Percentiles rank a stretch among this genome's conserved stretches.
These are phyloP conservation scores for Colletotrichum sp. DNA, from an alignment of 2,329 filamentous ascomycete genomes.

Conservation along the genomic window DNA sequence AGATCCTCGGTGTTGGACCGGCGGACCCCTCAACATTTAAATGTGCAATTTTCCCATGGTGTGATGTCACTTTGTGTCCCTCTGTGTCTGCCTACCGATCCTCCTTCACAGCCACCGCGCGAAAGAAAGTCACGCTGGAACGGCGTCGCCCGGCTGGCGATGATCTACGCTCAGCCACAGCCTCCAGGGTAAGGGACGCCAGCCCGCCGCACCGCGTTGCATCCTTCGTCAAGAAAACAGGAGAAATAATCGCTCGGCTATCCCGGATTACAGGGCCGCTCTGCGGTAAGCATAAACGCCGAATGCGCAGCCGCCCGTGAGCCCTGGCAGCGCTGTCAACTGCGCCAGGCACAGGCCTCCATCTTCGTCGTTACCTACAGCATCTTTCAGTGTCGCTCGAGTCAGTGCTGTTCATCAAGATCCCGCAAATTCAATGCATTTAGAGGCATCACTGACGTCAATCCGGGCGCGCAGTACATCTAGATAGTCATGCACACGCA, in stretches of 20 bases:
- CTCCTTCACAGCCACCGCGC: slow-evolving; percentile 11
- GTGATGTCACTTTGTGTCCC: background rate
- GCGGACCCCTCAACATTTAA: background rate
- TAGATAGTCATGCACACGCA: background rate
- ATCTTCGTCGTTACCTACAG: background rate
- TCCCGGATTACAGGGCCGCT: background rate
- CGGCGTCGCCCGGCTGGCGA: background rate
- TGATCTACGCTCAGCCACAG: slow-evolving; percentile 17
- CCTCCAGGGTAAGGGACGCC: background rate
- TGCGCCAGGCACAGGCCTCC: background rate
- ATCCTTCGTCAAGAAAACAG: background rate
- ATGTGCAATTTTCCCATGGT: background rate
- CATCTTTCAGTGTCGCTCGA: background rate
- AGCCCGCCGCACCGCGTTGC: background rate
- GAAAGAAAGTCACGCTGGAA: background rate
- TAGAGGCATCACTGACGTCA: background rate
- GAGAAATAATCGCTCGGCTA: background rate
- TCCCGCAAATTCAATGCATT: background rate
- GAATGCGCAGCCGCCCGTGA: background rate
- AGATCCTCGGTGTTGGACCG: background rate
- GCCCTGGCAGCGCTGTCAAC: background rate
- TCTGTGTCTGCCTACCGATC: background rate
- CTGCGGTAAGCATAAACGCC: background rate
- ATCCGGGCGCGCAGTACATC: background rate
- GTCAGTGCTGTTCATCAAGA: background rate